phyloP scores from a whole-genome alignment of 441 rosid genomes.

The Biscutella laevigata region DNA sequence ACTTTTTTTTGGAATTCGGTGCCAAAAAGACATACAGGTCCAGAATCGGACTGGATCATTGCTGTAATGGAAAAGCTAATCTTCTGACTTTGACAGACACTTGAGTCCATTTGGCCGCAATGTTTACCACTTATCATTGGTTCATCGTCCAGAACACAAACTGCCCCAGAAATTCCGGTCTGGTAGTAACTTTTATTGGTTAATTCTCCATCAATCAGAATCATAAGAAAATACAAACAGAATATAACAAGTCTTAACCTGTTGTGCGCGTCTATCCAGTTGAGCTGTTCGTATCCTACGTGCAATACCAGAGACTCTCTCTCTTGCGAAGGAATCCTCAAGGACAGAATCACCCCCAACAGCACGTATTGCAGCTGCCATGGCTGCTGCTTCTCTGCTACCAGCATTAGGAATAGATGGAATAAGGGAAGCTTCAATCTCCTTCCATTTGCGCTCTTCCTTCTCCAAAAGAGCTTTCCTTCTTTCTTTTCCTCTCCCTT shows the following conservation, averaged over 20 bases:
- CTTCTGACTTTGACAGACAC: slow-evolving; percentile 73
- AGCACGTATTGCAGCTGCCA: slow-evolving; percentile 99
- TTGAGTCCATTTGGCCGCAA: slow-evolving; percentile 78
- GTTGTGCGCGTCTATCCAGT: slow-evolving; percentile 84
- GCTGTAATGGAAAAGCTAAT: slow-evolving; percentile 87
- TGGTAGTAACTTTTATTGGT: slow-evolving; percentile 32
- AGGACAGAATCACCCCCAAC: slow-evolving; percentile 99
- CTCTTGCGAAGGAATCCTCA: slow-evolving; percentile 97
- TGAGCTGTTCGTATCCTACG: slow-evolving; percentile 89
- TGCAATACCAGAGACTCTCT: slow-evolving; percentile 97
- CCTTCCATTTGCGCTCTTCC: slow-evolving; percentile 99
- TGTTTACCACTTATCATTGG: slow-evolving; percentile 85
- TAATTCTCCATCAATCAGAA: slow-evolving; percentile 6
- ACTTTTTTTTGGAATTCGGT: slow-evolving; percentile 89
- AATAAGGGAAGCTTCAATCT: slow-evolving; percentile 98
- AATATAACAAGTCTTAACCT: slow-evolving; percentile 37
- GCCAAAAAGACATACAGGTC: slow-evolving; percentile 97
- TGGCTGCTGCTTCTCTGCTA: slow-evolving; percentile 98
- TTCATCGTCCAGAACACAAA: slow-evolving; percentile 96
- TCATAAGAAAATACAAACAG: slow-evolving; percentile 7
- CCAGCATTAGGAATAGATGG: slow-evolving; percentile 99
- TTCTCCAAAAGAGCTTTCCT: slow-evolving; percentile 97
- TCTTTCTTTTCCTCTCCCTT: slow-evolving; percentile 98
- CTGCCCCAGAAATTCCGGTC: slow-evolving; percentile 81
- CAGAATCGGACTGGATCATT: slow-evolving; percentile 98